Evolutionary conservation across 2,329 filamentous ascomycete genomes (phyloP).

Genomic region (Metarhizium rileyi): DNA sequence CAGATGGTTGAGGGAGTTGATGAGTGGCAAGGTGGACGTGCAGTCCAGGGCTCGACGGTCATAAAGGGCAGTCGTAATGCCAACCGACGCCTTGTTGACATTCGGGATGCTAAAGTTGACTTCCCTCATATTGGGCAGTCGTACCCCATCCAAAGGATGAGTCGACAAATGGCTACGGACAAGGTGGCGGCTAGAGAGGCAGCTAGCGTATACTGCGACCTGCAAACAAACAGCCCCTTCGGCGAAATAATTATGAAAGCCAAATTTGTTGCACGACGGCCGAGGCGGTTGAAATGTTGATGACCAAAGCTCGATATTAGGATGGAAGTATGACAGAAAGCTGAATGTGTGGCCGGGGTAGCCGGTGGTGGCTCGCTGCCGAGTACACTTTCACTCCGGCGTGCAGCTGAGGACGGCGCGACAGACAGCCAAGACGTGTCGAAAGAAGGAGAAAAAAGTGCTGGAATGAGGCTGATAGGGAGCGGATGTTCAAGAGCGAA

Average conservation of each 20-base stretch:
- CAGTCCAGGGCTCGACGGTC: constrained; percentile 96
- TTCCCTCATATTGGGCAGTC: constrained; percentile 74
- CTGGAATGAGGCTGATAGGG: constrained; percentile 4
- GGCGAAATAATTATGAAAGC: constrained; percentile 1
- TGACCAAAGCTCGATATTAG: not conserved
- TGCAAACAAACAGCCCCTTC: constrained; percentile 7
- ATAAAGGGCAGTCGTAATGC: constrained; percentile 96
- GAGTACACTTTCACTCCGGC: constrained; percentile 2
- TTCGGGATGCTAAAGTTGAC: constrained; percentile 99
- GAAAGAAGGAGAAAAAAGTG: constrained; percentile 2
- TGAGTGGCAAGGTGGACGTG: constrained; percentile 92
- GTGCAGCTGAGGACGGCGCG: not conserved
- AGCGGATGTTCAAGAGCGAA: constrained; percentile 4
- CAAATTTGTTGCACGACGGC: constrained; percentile 1
- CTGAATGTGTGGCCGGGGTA: constrained; percentile 3
- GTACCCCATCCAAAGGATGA: constrained; percentile 5
- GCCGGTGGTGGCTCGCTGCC: constrained; percentile 8
- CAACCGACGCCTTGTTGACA: constrained; percentile 98
- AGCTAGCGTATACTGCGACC: not conserved
- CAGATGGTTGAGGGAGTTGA: constrained; percentile 98
- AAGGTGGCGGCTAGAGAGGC: not conserved
- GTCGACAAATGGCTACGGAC: not conserved
- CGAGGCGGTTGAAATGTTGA: not conserved
- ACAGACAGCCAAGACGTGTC: not conserved
- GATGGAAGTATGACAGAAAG: not conserved